Percentiles rank a stretch among this genome's conserved stretches.
These are phyloP conservation scores for Tuber magnatum DNA, from an alignment of 495 filamentous ascomycete species.

Conservation along the genomic window DNA sequence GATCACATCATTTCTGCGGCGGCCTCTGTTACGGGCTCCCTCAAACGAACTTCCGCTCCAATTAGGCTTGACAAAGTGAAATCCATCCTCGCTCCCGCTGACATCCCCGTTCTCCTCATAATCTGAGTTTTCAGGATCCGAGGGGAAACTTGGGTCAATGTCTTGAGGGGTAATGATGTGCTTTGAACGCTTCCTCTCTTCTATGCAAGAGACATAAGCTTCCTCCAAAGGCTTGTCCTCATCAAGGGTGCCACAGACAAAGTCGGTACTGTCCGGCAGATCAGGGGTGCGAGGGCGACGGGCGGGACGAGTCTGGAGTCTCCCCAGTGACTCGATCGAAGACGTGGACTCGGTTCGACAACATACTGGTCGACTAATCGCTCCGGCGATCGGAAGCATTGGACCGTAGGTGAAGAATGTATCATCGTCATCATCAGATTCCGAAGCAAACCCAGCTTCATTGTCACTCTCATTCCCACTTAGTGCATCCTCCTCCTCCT, in stretches of 20 bases:
- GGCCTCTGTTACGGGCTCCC: slow-evolving; percentile 40
- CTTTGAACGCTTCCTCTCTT: slow-evolving; percentile 71
- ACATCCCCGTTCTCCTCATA: slow-evolving; percentile 52
- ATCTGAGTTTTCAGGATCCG: slow-evolving; percentile 76
- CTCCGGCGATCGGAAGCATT: slow-evolving; percentile 35
- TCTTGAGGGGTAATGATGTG: slow-evolving; percentile 78
- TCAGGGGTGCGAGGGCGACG: slow-evolving; percentile 65
- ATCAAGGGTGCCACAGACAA: slow-evolving; percentile 93
- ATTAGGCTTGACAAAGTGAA: slow-evolving; percentile 52
- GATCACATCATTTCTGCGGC: slow-evolving; percentile 40
- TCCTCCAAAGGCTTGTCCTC: slow-evolving; percentile 91
- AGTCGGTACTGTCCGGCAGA: slow-evolving; percentile 92
- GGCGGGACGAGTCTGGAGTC: slow-evolving; percentile 37
- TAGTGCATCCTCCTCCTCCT: slow-evolving; percentile 58
- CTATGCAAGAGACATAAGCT: slow-evolving; percentile 78
- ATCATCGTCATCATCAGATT: slow-evolving; percentile 41
- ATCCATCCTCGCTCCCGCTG: slow-evolving; percentile 54
- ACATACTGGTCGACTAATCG: slow-evolving; percentile 25
- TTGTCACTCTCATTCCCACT: slow-evolving; percentile 92
- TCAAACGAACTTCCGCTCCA: slow-evolving; percentile 43
- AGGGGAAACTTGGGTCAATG: slow-evolving; percentile 95
- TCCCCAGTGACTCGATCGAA: slow-evolving; percentile 57
- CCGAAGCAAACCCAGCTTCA: slow-evolving; percentile 76
- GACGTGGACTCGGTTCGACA: slow-evolving; percentile 54
- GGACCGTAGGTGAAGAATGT: slow-evolving; percentile 43